Conservation (phyloP, 768 basidiomycete species). For the Pleurotus cornucopiae region DNA sequence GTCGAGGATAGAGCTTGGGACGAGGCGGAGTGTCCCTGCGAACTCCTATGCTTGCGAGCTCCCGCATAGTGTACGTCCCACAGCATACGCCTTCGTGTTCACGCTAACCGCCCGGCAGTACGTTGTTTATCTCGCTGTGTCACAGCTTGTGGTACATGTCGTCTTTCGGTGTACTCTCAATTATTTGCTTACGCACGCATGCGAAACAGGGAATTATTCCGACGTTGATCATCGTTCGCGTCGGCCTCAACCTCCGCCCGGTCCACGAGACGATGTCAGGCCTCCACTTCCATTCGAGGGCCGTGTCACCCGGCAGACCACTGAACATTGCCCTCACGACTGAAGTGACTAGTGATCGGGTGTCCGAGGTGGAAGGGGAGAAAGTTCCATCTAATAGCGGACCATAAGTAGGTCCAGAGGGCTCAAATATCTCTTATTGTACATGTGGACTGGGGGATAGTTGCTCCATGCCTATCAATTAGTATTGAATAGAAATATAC, state of each 20-base stretch:
- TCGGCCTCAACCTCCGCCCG: not conserved
- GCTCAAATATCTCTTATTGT: no score
- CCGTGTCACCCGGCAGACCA: not conserved
- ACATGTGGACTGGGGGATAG: no score
- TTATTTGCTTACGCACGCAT: not conserved
- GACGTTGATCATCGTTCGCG: slow-evolving; percentile 4
- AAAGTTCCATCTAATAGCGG: not conserved
- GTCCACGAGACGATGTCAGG: not conserved
- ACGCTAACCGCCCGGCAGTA: not conserved
- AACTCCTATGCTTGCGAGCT: slow-evolving; percentile 4
- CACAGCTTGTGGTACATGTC: slow-evolving; percentile 1
- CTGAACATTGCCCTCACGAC: slow-evolving; percentile 3
- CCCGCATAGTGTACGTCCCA: not conserved
- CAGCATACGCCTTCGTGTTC: not conserved
- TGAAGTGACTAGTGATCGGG: not conserved
- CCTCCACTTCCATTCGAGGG: not conserved
- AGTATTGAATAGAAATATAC: no score
- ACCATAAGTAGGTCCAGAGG: no score
- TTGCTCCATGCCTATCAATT: no score
- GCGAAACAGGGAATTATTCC: not conserved
- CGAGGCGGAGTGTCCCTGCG: not conserved
- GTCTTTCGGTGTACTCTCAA: not conserved
- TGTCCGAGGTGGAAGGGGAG: not conserved
- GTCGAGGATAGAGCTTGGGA: not conserved
- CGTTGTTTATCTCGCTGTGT: slow-evolving; percentile 1